Percentiles rank a stretch among this genome's conserved stretches.
Conservation (phyloP, 2,329 filamentous ascomycete species). For the Colletotrichum eremochloae region DNA sequence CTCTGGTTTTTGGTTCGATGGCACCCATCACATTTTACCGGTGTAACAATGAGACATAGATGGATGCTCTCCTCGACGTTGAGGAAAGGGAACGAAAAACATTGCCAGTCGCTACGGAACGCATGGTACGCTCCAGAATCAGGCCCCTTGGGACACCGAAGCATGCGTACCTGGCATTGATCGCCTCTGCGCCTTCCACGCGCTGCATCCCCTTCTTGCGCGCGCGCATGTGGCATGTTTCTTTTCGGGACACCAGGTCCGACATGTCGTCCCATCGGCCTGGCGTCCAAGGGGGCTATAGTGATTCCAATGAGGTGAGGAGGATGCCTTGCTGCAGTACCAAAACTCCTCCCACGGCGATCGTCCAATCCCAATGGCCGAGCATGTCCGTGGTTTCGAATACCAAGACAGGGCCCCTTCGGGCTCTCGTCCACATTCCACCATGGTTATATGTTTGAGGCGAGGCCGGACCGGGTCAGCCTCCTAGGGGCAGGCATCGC, state of each 20-base stretch:
- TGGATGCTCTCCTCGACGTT: neutral
- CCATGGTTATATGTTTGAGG: slow-evolving; percentile 3
- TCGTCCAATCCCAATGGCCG: slow-evolving; percentile 12
- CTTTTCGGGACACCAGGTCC: slow-evolving; percentile 26
- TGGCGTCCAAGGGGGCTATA: neutral
- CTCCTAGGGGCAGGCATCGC: neutral
- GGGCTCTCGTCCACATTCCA: slow-evolving; percentile 1
- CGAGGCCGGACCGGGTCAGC: slow-evolving; percentile 6
- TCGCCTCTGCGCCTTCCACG: slow-evolving; percentile 7
- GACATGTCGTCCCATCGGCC: slow-evolving; percentile 28
- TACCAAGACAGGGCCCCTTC: neutral
- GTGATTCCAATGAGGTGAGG: slow-evolving; percentile 15
- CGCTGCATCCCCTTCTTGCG: slow-evolving; percentile 1
- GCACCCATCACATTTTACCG: neutral
- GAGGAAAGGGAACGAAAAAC: neutral
- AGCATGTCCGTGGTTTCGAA: neutral
- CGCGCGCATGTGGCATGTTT: slow-evolving; percentile 13
- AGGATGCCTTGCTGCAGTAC: slow-evolving; percentile 12
- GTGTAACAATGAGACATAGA: neutral
- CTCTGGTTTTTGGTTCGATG: slow-evolving; percentile 20
- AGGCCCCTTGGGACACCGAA: neutral
- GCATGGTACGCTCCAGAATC: neutral
- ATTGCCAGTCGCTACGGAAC: neutral
- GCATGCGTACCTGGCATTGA: slow-evolving; percentile 26
- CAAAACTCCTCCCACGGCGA: neutral